Conservation (phyloP, 2,329 filamentous ascomycete species). For the Cryphonectria parasitica region DNA sequence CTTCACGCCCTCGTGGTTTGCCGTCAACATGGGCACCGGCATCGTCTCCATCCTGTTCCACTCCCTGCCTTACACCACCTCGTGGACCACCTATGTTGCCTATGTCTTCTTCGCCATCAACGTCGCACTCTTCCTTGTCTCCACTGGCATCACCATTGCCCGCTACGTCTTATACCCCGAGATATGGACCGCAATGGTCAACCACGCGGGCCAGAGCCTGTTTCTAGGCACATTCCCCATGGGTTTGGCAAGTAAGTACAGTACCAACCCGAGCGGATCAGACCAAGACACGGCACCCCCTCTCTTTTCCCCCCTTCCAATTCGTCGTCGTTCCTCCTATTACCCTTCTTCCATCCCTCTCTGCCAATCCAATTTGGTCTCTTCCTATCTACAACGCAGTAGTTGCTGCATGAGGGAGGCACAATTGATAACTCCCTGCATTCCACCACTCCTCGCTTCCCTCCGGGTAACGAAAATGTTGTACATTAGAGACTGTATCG, state of each 20-base stretch:
- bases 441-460: neutral
- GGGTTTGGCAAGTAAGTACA: slow-evolving; percentile 9
- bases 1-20: slow-evolving; percentile 56
- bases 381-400: neutral
- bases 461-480: neutral
- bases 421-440: neutral
- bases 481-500: no score
- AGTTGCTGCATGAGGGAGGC: slow-evolving; percentile 2
- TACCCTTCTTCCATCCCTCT: neutral
- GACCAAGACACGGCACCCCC: no score
- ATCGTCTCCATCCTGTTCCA: slow-evolving; percentile 62
- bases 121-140: slow-evolving; percentile 54
- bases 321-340: neutral
- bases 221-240: slow-evolving; percentile 56
- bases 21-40: slow-evolving; percentile 66
- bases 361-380: neutral
- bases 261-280: neutral
- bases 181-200: slow-evolving; percentile 64
- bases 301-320: neutral
- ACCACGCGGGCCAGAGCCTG: slow-evolving; percentile 63
- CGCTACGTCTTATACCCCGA: slow-evolving; percentile 65
- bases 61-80: slow-evolving; percentile 59
- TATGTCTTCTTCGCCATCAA: slow-evolving; percentile 62
- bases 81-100: slow-evolving; percentile 57
- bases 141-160: slow-evolving; percentile 53